Evolutionary conservation across 441 rosid genomes (phyloP).

Genomic region (Pelargonium citronellum): DNA sequence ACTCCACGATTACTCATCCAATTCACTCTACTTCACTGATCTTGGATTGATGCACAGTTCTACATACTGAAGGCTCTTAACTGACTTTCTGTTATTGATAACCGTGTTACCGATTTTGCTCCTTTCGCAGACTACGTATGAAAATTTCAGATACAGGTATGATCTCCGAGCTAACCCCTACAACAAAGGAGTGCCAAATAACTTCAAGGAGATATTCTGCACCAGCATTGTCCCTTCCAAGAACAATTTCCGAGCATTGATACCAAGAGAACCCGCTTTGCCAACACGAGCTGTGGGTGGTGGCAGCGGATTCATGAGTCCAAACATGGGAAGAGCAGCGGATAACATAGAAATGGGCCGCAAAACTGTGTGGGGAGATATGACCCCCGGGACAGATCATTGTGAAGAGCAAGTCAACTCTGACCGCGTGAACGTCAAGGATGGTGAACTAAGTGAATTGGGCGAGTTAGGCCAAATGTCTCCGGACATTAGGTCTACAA

Average conservation of each 20-base stretch:
- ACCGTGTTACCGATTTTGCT: background rate
- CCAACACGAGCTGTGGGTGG: slow-evolving; percentile 50
- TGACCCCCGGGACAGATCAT: slow-evolving; percentile 48
- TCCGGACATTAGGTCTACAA: slow-evolving; percentile 59
- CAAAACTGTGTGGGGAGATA: slow-evolving; percentile 76
- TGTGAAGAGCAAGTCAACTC: slow-evolving; percentile 51
- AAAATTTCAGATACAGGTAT: slow-evolving; percentile 81
- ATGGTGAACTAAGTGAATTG: slow-evolving; percentile 58
- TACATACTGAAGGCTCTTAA: background rate
- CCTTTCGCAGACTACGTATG: slow-evolving; percentile 70
- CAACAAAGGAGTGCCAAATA: slow-evolving; percentile 55
- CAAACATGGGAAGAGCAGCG: slow-evolving; percentile 70
- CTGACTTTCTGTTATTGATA: background rate
- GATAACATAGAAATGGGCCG: slow-evolving; percentile 89
- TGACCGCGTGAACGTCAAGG: slow-evolving; percentile 59
- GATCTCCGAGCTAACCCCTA: slow-evolving; percentile 71
- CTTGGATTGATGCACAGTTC: no score
- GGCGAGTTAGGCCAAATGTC: slow-evolving; percentile 32
- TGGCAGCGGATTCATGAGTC: slow-evolving; percentile 70
- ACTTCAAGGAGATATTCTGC: slow-evolving; percentile 60
- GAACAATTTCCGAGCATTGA: slow-evolving; percentile 66
- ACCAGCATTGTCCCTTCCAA: slow-evolving; percentile 16
- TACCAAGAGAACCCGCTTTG: slow-evolving; percentile 49
- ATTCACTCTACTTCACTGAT: no score
- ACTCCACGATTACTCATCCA: no score